phyloP scores from a whole-genome alignment of 2,329 filamentous ascomycete species.

The Herpomyces periplanetae region DNA sequence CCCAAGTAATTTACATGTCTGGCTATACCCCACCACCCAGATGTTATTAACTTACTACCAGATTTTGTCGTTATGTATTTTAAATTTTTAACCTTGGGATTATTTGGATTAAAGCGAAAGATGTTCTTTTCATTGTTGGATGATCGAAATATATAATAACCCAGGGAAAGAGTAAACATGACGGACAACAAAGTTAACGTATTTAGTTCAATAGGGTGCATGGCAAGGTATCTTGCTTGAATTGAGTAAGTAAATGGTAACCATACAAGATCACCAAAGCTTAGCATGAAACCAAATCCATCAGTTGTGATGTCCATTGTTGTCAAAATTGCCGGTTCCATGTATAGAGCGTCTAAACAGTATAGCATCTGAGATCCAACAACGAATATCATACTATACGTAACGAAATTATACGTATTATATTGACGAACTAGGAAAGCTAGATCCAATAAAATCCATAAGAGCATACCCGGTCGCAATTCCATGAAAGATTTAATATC shows the following conservation, averaged over 20 bases:
- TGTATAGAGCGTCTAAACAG: conserved; percentile 43
- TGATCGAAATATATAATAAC: conserved; percentile 75
- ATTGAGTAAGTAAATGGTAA: conserved; percentile 58
- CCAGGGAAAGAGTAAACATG: conserved; percentile 21
- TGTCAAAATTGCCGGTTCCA: conserved; percentile 56
- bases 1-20: conserved; percentile 86
- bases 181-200: conserved; percentile 21
- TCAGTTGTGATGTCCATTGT: conserved; percentile 82
- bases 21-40: conserved; percentile 71
- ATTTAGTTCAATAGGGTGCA: conserved; percentile 44
- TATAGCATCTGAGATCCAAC: conserved; percentile 41
- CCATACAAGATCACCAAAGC: conserved; percentile 75
- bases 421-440: conserved; percentile 63
- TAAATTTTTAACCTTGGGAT: conserved; percentile 37
- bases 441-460: conserved; percentile 52
- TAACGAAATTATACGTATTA: conserved; percentile 38
- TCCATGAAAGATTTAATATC: conserved; percentile 75
- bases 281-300: conserved; percentile 76
- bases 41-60: conserved; percentile 39
- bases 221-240: conserved; percentile 45
- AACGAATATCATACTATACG: conserved; percentile 48
- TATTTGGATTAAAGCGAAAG: conserved; percentile 53
- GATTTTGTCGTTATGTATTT: conserved; percentile 48
- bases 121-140: conserved; percentile 79
- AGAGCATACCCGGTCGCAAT: conserved; percentile 57